Evolutionary conservation across 2,329 filamentous ascomycete genomes (phyloP).

Genomic region (Dothiorella sarmentorum): DNA sequence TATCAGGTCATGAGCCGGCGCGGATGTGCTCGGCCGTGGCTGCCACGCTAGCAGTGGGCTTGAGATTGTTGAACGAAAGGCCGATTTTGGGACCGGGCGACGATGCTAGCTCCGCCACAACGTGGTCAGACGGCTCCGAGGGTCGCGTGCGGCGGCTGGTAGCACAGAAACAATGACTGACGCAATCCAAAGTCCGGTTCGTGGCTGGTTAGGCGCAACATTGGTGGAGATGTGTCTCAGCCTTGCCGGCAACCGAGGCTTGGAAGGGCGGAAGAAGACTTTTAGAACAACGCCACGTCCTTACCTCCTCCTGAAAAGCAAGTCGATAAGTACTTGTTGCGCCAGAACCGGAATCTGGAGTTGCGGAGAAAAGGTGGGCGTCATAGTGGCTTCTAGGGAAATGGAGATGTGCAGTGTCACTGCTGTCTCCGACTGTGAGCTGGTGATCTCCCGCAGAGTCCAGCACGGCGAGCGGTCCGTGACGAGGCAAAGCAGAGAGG

Average conservation of each 20-base stretch:
- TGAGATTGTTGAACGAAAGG: neutral
- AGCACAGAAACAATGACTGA: neutral
- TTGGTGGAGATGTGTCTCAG: slow-evolving; percentile 15
- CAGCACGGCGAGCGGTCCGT: neutral
- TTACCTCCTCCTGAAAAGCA: neutral
- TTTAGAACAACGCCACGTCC: neutral
- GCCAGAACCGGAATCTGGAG: neutral
- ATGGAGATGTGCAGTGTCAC: slow-evolving; percentile 1
- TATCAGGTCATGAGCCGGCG: neutral
- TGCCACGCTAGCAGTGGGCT: neutral
- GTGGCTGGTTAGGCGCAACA: neutral
- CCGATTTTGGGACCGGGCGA: slow-evolving; percentile 7
- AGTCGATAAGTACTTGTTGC: neutral
- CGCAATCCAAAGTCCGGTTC: slow-evolving; percentile 1
- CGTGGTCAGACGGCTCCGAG: neutral
- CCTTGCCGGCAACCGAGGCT: slow-evolving; percentile 2
- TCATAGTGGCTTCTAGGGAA: neutral
- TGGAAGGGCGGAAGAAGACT: neutral
- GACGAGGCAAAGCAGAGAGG: neutral
- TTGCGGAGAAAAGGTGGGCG: slow-evolving; percentile 6
- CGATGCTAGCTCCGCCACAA: neutral
- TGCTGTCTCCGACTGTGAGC: neutral
- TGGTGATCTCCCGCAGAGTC: slow-evolving; percentile 12
- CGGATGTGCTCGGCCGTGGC: neutral
- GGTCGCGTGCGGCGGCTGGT: neutral